Percentiles rank a stretch among this genome's conserved stretches.
phyloP scores from a whole-genome alignment of 2,329 filamentous ascomycete genomes.

The Ascochyta fabae region DNA sequence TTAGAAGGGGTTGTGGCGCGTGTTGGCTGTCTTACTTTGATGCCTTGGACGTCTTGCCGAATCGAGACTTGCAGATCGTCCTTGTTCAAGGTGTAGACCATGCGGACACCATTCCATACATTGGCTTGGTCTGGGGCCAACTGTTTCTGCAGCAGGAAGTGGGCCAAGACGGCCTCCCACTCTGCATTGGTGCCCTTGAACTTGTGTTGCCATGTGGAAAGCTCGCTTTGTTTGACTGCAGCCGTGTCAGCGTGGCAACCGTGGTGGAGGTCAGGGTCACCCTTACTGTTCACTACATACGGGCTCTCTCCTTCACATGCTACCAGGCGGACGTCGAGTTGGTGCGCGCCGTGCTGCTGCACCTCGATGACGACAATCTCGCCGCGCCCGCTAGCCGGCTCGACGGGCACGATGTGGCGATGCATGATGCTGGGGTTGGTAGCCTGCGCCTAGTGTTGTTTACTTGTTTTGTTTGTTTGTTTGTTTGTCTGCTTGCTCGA shows the following conservation, averaged over 20 bases:
- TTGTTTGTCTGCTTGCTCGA: too few species aligned
- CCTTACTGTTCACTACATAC: slow-evolving; percentile 65
- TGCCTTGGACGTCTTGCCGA: slow-evolving; percentile 67
- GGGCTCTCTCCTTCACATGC: slow-evolving; percentile 71
- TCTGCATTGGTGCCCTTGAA: slow-evolving; percentile 57
- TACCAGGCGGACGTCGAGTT: slow-evolving; percentile 69
- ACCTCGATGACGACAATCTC: slow-evolving; percentile 68
- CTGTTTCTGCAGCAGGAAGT: slow-evolving; percentile 59
- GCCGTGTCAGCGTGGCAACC: slow-evolving; percentile 33
- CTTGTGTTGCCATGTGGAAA: slow-evolving; percentile 40
- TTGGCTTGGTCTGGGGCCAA: slow-evolving; percentile 53
- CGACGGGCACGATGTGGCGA: slow-evolving; percentile 59
- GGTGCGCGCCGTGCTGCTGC: slow-evolving; percentile 55
- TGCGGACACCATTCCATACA: slow-evolving; percentile 62
- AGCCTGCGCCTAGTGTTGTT: slow-evolving; percentile 3
- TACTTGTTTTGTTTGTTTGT: background rate
- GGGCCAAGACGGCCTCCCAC: slow-evolving; percentile 68
- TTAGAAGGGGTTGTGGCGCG: slow-evolving; percentile 23
- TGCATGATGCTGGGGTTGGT: slow-evolving; percentile 5
- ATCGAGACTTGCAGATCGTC: slow-evolving; percentile 67
- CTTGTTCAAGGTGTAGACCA: slow-evolving; percentile 62
- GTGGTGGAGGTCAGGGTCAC: slow-evolving; percentile 18
- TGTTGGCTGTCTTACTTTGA: slow-evolving; percentile 62
- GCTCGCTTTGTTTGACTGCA: slow-evolving; percentile 44
- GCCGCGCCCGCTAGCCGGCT: slow-evolving; percentile 59